phyloP scores from a whole-genome alignment of 1,284 basidiomycete species.

The Microbotryum scabiosae region DNA sequence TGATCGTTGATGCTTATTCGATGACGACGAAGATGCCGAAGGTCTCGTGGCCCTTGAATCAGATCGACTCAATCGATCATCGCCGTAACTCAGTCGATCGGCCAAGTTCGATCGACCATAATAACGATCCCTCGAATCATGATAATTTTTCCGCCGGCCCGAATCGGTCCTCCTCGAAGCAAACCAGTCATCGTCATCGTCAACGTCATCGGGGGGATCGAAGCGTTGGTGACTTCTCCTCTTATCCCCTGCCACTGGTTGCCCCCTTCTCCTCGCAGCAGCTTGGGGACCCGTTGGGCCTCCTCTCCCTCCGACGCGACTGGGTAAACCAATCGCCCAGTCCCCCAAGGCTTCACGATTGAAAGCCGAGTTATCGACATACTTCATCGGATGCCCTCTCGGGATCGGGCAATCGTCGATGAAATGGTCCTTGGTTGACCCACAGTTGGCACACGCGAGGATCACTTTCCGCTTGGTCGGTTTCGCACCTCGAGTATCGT shows the following conservation, averaged over 20 bases:
- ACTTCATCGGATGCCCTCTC: constrained; percentile 25
- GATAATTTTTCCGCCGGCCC: too few species aligned
- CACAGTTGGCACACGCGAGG: constrained; percentile 28
- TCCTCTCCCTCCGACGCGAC: background rate
- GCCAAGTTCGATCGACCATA: too few species aligned
- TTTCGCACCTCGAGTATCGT: constrained; percentile 24
- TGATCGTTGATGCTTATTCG: too few species aligned
- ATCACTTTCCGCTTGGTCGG: constrained; percentile 23
- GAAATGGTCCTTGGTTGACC: constrained; percentile 26
- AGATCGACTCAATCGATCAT: too few species aligned
- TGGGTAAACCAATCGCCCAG: background rate
- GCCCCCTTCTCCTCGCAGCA: constrained; percentile 1
- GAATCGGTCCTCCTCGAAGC: constrained; percentile 10
- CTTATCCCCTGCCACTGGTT: background rate
- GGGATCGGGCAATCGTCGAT: constrained; percentile 30
- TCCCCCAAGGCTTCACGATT: constrained; percentile 23
- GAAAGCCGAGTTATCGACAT: constrained; percentile 26
- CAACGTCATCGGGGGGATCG: background rate
- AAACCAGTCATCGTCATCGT: constrained; percentile 28
- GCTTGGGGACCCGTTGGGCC: background rate
- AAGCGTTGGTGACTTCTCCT: background rate
- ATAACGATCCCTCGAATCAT: too few species aligned
- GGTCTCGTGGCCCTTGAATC: too few species aligned
- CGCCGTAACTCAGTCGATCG: too few species aligned
- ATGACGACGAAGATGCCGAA: too few species aligned